phyloP scores from a whole-genome alignment of 2,329 filamentous ascomycete genomes.

The Trichoderma pleuroti region DNA sequence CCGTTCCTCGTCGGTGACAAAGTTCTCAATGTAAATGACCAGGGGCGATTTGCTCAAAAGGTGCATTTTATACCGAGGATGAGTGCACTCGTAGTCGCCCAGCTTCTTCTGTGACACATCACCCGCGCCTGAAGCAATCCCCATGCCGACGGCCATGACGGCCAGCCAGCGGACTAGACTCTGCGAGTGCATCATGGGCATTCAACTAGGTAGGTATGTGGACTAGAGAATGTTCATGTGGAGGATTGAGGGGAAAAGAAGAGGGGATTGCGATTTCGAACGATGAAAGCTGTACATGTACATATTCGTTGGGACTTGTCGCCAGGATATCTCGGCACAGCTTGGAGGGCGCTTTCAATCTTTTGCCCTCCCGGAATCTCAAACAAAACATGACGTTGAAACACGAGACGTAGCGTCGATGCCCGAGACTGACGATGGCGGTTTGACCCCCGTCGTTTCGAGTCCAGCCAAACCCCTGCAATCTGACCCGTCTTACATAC shows the following conservation, averaged over 20 bases:
- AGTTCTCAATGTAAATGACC: slow-evolving; percentile 48
- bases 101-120: slow-evolving; percentile 9
- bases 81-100: slow-evolving; percentile 25
- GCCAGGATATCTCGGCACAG: background rate
- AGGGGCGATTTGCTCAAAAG: slow-evolving; percentile 47
- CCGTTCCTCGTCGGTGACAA: slow-evolving; percentile 42
- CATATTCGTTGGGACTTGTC: background rate
- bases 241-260: background rate
- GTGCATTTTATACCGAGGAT: slow-evolving; percentile 40
- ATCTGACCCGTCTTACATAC: background rate
- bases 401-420: slow-evolving; percentile 10
- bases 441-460: background rate
- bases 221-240: background rate
- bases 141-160: background rate
- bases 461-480: background rate
- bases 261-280: background rate
- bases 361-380: background rate
- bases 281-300: background rate
- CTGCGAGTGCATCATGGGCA: background rate
- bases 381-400: slow-evolving; percentile 6
- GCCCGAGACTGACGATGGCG: background rate
- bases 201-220: background rate
- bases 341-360: background rate
- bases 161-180: slow-evolving; percentile 12
- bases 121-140: background rate